A percentile compares a stretch with the other conserved stretches of the same genome.
These are phyloP conservation scores for Collariella sp. DNA, from an alignment of 495 filamentous ascomycete genomes.

Conservation along the genomic window DNA sequence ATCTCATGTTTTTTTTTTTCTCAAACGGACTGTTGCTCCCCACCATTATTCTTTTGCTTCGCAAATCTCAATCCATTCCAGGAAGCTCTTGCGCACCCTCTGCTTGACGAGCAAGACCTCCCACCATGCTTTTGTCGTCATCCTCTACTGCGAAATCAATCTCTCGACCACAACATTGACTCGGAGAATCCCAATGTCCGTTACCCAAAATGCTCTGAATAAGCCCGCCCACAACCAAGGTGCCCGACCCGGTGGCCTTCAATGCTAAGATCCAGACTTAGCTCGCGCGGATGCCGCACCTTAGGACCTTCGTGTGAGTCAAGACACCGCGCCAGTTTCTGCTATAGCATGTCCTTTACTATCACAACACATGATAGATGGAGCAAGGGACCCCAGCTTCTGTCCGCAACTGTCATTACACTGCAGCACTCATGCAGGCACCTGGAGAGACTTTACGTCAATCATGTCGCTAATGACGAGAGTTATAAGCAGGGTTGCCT, in stretches of 20 bases:
- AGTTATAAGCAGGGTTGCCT: too few species aligned
- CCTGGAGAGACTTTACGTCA: not conserved
- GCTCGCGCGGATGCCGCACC: not conserved
- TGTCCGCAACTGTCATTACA: not conserved
- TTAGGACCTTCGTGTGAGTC: not conserved
- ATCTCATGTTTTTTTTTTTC: too few species aligned
- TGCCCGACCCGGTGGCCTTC: not conserved
- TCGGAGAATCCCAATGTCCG: not conserved
- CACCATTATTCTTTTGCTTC: too few species aligned
- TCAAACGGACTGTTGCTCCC: too few species aligned
- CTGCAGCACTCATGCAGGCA: not conserved
- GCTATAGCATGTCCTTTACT: not conserved
- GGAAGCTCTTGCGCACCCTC: not conserved
- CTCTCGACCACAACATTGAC: not conserved
- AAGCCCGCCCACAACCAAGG: not conserved
- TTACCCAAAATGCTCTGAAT: not conserved
- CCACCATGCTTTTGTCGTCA: not conserved
- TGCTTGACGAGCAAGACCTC: not conserved
- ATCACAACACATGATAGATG: not conserved
- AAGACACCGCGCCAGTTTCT: not conserved
- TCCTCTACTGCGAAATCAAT: not conserved
- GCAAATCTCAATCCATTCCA: too few species aligned
- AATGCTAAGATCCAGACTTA: not conserved
- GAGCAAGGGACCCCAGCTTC: not conserved
- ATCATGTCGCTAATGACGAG: too few species aligned